Evolutionary conservation across 2,329 filamentous ascomycete species (phyloP).

Genomic region (Karstenula rhodostoma): DNA sequence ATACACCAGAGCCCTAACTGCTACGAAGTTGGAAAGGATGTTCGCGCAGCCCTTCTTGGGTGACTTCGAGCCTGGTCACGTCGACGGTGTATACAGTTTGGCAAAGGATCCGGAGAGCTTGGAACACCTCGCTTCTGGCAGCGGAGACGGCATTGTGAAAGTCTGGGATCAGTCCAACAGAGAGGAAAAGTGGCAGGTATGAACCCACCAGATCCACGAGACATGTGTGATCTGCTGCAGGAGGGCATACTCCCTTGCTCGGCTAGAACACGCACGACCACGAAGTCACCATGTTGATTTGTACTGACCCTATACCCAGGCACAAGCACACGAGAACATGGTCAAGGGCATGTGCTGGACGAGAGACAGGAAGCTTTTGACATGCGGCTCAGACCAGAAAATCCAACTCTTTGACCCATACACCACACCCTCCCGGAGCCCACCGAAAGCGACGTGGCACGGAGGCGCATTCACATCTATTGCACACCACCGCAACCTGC

Average conservation of each 20-base stretch:
- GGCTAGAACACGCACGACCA: too few relatives aligned
- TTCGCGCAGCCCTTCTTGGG: conserved; percentile 85
- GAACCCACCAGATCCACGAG: neutral
- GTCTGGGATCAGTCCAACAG: conserved; percentile 83
- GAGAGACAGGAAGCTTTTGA: conserved; percentile 81
- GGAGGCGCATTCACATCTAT: conserved; percentile 86
- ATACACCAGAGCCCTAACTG: conserved; percentile 80
- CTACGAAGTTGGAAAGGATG: conserved; percentile 92
- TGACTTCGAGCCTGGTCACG: conserved; percentile 88
- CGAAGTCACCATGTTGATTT: neutral
- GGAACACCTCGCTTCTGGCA: conserved; percentile 53
- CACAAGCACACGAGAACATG: conserved; percentile 88
- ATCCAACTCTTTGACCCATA: conserved; percentile 95
- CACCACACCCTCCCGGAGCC: conserved; percentile 70
- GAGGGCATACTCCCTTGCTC: too few relatives aligned
- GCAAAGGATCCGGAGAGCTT: conserved; percentile 58
- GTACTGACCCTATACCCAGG: conserved; percentile 30
- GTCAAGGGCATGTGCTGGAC: conserved; percentile 94
- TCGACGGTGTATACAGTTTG: conserved; percentile 74
- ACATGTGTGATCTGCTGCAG: neutral
- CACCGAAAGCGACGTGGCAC: conserved; percentile 85
- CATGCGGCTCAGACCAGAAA: conserved; percentile 84
- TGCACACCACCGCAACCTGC: conserved; percentile 80
- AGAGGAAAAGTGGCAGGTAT: conserved; percentile 75
- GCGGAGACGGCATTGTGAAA: conserved; percentile 88